Percentiles rank a stretch among this genome's conserved stretches.
These are phyloP conservation scores for Gryganskiella cystojenkinii DNA, from an alignment of 192 early-diverging fungal species.

Conservation along the genomic window DNA sequence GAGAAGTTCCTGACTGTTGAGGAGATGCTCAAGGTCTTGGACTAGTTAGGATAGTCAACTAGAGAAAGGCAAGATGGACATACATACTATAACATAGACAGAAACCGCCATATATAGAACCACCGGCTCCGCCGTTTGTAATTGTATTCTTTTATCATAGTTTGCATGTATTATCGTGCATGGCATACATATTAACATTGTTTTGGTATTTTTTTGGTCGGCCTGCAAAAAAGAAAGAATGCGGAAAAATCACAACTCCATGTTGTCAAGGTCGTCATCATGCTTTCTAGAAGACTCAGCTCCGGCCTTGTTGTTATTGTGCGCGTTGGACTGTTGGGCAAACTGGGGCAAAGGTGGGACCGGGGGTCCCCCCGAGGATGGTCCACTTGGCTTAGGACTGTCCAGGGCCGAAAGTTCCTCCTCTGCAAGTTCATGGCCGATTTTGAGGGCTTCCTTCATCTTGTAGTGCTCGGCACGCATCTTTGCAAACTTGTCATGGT, in stretches of 20 bases:
- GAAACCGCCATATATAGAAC: too few relatives aligned
- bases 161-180: too few relatives aligned
- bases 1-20: conserved; percentile 79
- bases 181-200: too few relatives aligned
- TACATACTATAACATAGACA: too few relatives aligned
- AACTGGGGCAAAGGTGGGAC: conserved; percentile 33
- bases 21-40: conserved; percentile 67
- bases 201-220: too few relatives aligned
- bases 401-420: conserved; percentile 45
- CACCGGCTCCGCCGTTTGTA: too few relatives aligned
- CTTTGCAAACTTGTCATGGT: conserved; percentile 79
- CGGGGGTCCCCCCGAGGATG: background rate
- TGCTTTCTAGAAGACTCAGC: background rate
- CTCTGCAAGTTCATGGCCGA: conserved; percentile 64
- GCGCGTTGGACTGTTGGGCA: conserved; percentile 15
- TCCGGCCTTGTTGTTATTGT: background rate
- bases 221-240: too few relatives aligned
- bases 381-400: conserved; percentile 2
- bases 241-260: background rate
- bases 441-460: conserved; percentile 78
- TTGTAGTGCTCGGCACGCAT: conserved; percentile 91
- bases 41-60: conserved; percentile 4
- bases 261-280: background rate
- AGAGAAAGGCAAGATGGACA: too few relatives aligned
- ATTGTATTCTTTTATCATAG: too few relatives aligned